Conservation (phyloP, 202 grass and related monocot species). For the Brachypodium distachyon region DNA sequence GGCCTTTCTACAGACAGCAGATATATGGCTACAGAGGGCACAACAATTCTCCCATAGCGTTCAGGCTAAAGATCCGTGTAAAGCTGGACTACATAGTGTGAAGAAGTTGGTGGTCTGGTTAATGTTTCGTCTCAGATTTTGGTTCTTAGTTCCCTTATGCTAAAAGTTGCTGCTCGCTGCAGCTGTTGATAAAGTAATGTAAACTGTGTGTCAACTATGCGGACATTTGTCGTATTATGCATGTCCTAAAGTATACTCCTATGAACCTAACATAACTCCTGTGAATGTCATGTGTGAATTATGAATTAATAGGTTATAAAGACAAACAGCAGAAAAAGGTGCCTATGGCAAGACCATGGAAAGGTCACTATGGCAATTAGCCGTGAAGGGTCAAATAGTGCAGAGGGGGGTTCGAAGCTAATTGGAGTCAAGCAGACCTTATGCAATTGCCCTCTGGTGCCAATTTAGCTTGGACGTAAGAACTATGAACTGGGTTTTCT, state of each 20-base stretch:
- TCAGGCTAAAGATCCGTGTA: not conserved
- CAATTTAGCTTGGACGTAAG: not conserved
- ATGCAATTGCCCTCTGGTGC: not conserved
- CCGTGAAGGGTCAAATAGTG: not conserved
- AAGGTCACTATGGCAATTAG: not conserved
- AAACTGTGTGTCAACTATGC: not conserved
- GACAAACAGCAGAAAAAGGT: not conserved
- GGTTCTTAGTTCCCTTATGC: not conserved
- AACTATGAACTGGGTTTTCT: not conserved
- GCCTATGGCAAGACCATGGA: not conserved
- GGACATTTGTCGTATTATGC: not conserved
- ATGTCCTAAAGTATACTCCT: not conserved
- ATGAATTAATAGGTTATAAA: not conserved
- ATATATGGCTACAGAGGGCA: not conserved
- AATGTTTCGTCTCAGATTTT: not conserved
- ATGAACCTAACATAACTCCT: not conserved
- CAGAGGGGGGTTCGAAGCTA: constrained; percentile 1
- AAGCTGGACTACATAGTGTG: not conserved
- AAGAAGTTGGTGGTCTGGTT: not conserved
- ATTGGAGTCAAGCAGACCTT: not conserved
- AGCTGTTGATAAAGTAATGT: not conserved
- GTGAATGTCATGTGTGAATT: not conserved
- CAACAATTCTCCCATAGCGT: not conserved
- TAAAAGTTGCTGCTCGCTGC: not conserved
- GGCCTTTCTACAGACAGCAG: not conserved